Base-by-base conservation (phyloP, 2,329 filamentous ascomycete genomes). In the Chaetothyriales sp. region DNA sequence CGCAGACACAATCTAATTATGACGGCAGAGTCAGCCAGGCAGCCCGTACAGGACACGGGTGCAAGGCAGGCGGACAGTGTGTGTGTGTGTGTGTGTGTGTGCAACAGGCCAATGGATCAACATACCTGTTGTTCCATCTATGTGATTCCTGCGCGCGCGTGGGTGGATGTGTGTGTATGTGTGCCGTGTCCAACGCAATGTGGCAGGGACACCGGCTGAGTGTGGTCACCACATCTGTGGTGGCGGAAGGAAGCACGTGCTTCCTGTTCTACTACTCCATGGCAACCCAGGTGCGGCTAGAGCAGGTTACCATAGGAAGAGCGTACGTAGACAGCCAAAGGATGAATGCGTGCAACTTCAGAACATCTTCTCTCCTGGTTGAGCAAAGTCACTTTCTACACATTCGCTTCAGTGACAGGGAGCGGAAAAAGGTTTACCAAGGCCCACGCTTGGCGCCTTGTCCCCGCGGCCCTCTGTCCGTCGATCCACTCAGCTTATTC, bases 1-100 rank as follows among this genome's bases (percentile, higher is more conserved):
- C 70, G 92, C 92, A 40, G 58, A 60, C 47, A 60, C 56, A 40
- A 61, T 59, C 60, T 61, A 13, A n/a, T n/a, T n/a, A n/a, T n/a
- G n/a, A n/a, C 2, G 13, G 10, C 33, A 40, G 22, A 25, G 33
- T 40, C 33, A 40, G 33, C 33, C 33, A 10, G 10, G 10, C 33
- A 40, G 10, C 33, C 33, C 10, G 13, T 15, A 15, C 2, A 15
- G 10, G 8, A 37, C 29, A 40, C 29, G 10, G 8, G 48, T 40
- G 86, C 80, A 13, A 94, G 73, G 44, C 82, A n/a, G n/a, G n/a
- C n/a, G n/a, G n/a, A n/a, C n/a, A n/a, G n/a, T n/a, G n/a, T n/a
- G n/a, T n/a, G n/a, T n/a, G n/a, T n/a, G n/a, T n/a, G n/a, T n/a
- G n/a, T n/a, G n/a, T n/a, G n/a, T n/a, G n/a, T n/a, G n/a, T 47